Base-by-base conservation (phyloP, 768 basidiomycete genomes). In the Rhizopogon rudus region DNA sequence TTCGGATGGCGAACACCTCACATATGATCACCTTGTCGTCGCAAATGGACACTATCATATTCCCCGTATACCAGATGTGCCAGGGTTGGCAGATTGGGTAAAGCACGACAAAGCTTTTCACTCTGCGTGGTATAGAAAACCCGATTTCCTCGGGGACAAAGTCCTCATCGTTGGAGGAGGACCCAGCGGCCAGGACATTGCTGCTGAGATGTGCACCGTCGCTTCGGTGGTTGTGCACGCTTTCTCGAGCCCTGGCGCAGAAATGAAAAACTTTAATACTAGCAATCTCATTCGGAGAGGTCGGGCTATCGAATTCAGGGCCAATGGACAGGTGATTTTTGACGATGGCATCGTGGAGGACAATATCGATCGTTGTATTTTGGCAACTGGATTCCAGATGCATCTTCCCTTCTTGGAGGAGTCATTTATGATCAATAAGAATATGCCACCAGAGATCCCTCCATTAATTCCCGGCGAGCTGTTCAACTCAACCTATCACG, bases 361-460 rank as follows among this genome's bases (percentile, higher is more conserved):
- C 31, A 75, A 73, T 5, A 73, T 92, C 53, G 82, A 86, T 59
- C 70, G 80, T 58, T 82, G 81, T 58, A 81, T 91, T 51, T 71
- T 92, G 16, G 91, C 88, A 3, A 93, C 91, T 2, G 91, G 91
- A 7, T 93, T 86, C 65, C 71, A 86, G 53, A 69, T 31, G 29
- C 29, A 31, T 7, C 8, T 31, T 31, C 29, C 29, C 29, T 31
- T 31, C 31, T 31, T 31, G 31, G 31, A 31, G 31, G 8, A 8
- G 6, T 31, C 31, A 8, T 31, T 8, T 8, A 31, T 31, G 31
- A 31, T 31, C 31, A 31, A 9, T 7, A 31, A 6, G 31, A 9
- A 31, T 31, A 31, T 31, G 31, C 31, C 31, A 6, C 31, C 31
- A 8, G 31, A 31, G 8, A 31, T 31, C 1, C 31, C 31, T 31